Evolutionary conservation across 768 basidiomycete genomes (phyloP).

Genomic region (Mycena olivaceomarginata): DNA sequence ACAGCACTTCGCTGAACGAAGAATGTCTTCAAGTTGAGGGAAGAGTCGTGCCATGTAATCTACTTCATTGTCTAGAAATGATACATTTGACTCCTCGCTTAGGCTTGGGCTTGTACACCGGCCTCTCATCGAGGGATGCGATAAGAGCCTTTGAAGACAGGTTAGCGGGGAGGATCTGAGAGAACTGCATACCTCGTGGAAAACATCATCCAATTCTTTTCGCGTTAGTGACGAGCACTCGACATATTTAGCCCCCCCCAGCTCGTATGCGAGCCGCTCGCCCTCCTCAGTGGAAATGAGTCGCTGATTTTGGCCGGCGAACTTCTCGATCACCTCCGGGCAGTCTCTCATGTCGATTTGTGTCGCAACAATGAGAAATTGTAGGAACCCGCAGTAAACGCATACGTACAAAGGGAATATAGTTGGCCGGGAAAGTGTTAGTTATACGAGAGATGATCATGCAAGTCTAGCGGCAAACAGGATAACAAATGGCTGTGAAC

Average conservation of each 20-base stretch:
- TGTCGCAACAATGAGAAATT: constrained; percentile 97
- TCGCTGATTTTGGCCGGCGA: constrained; percentile 96
- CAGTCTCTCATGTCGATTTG: constrained; percentile 98
- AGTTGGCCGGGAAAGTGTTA: constrained; percentile 99
- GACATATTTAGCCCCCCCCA: constrained; percentile 99
- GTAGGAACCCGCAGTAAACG: too few relatives aligned
- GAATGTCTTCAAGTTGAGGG: too few relatives aligned
- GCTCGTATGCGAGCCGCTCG: constrained; percentile 94
- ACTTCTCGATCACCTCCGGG: constrained; percentile 93
- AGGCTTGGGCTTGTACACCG: background rate
- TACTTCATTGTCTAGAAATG: background rate
- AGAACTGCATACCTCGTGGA: constrained; percentile 89
- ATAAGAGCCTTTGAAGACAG: background rate
- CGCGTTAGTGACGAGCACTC: constrained; percentile 99
- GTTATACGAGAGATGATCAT: constrained; percentile 97
- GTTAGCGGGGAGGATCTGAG: background rate
- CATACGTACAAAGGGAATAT: constrained; percentile 92
- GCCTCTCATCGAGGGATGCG: background rate
- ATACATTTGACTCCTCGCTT: background rate
- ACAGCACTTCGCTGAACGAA: too few relatives aligned
- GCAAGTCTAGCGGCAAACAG: constrained; percentile 79
- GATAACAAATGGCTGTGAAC: background rate
- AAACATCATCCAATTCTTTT: constrained; percentile 99
- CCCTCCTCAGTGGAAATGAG: constrained; percentile 93
- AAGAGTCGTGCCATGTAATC: too few relatives aligned